phyloP scores from a whole-genome alignment of 129 eudicot species.

The Erigeron canadensis region DNA sequence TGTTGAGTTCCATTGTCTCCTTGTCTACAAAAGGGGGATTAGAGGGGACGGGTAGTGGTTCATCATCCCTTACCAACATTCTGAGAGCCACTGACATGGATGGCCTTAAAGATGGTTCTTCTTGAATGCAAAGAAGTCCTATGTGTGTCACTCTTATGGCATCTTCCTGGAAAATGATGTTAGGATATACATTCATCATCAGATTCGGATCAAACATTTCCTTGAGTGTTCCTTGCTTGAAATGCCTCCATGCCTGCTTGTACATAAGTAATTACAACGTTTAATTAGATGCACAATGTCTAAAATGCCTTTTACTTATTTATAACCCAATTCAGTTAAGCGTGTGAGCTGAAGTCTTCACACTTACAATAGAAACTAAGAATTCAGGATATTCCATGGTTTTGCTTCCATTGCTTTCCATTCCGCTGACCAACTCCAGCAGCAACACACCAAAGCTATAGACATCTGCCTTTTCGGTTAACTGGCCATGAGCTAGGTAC shows the following conservation, averaged over 20 bases:
- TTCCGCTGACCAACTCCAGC: slow-evolving; percentile 69
- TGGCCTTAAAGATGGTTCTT: slow-evolving; percentile 57
- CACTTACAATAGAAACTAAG: slow-evolving; percentile 51
- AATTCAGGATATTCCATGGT: slow-evolving; percentile 53
- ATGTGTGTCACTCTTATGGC: slow-evolving; percentile 50
- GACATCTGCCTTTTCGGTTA: slow-evolving; percentile 75
- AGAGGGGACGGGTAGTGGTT: slow-evolving; percentile 55
- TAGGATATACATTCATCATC: slow-evolving; percentile 40
- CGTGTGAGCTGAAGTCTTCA: background rate
- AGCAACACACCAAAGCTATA: slow-evolving; percentile 72
- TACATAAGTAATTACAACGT: background rate
- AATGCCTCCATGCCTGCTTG: slow-evolving; percentile 75
- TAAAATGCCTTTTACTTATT: too few species aligned
- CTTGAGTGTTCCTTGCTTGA: slow-evolving; percentile 52
- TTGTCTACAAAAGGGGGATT: slow-evolving; percentile 69
- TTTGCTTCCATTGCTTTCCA: slow-evolving; percentile 56
- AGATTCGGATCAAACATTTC: slow-evolving; percentile 66
- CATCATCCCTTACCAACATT: slow-evolving; percentile 59
- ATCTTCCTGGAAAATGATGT: slow-evolving; percentile 27
- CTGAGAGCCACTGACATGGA: slow-evolving; percentile 52
- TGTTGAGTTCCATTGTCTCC: slow-evolving; percentile 52
- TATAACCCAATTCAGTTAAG: background rate
- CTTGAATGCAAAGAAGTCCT: slow-evolving; percentile 77
- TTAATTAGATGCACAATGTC: background rate
- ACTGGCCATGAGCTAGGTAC: slow-evolving; percentile 69